Evolutionary conservation across 2,329 filamentous ascomycete species (phyloP).

Genomic region (Pseudogymnoascus sp.): DNA sequence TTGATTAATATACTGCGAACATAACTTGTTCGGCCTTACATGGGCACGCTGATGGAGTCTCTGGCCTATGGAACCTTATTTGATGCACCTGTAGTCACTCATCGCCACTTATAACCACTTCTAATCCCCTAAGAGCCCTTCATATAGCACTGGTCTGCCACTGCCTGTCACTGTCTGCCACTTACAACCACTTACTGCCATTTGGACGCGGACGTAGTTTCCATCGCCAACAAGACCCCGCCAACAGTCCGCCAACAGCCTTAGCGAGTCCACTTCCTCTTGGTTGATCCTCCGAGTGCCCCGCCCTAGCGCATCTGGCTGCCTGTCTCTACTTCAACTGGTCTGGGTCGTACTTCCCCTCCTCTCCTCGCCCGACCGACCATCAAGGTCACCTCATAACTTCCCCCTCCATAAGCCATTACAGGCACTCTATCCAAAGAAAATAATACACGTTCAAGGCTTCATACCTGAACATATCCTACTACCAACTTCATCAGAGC

Average conservation of each 20-base stretch:
- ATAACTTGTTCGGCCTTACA: background rate
- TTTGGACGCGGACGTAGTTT: background rate
- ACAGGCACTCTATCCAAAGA: background rate
- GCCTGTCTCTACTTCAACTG: background rate
- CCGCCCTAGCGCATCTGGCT: background rate
- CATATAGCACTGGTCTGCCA: background rate
- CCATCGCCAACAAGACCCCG: background rate
- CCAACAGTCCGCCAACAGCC: background rate
- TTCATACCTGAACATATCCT: background rate
- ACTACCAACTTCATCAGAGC: background rate
- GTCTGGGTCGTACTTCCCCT: constrained; percentile 1
- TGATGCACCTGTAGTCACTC: background rate
- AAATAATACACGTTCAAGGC: background rate
- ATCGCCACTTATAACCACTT: background rate
- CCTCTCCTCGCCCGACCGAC: background rate
- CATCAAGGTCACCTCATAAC: constrained; percentile 5
- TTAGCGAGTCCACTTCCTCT: constrained; percentile 2
- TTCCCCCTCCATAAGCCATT: background rate
- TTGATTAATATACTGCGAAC: background rate
- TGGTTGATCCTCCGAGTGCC: background rate
- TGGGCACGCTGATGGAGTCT: background rate
- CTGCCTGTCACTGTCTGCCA: background rate
- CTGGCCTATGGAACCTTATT: background rate
- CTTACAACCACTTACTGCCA: background rate
- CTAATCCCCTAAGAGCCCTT: background rate